Percentiles rank a stretch among this genome's conserved stretches.
phyloP scores from a whole-genome alignment of 345 rosid species.

The Turnera subulata region DNA sequence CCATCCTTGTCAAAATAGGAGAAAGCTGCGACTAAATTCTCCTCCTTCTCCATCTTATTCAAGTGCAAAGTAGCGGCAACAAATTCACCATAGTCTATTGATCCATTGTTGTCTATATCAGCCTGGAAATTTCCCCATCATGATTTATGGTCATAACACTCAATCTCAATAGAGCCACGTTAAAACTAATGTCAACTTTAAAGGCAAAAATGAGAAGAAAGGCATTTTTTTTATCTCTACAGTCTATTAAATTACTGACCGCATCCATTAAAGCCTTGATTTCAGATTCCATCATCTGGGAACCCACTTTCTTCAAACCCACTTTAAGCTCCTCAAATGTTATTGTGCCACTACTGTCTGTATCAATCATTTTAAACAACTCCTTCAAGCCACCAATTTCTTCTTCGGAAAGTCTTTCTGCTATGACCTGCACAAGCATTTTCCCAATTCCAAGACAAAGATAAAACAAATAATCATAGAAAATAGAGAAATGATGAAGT shows the following conservation, averaged over 20 bases:
- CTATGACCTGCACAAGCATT: conserved; percentile 63
- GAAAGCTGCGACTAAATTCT: conserved; percentile 81
- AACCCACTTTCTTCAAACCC: conserved; percentile 79
- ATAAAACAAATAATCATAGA: not conserved
- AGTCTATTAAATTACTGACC: conserved; percentile 33
- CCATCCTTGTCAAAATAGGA: conserved; percentile 88
- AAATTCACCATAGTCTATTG: conserved; percentile 89
- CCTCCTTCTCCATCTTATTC: conserved; percentile 89
- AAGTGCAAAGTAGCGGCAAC: conserved; percentile 92
- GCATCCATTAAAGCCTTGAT: conserved; percentile 92
- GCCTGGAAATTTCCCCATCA: conserved; percentile 48
- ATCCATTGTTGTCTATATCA: conserved; percentile 85
- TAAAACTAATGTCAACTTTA: too few species aligned
- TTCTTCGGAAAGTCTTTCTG: conserved; percentile 97
- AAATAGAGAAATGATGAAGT: too few species aligned
- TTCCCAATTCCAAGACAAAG: not conserved
- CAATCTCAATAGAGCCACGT: not conserved
- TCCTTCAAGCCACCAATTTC: conserved; percentile 95
- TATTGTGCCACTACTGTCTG: conserved; percentile 88
- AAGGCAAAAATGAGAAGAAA: not conserved
- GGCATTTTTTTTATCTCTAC: not conserved
- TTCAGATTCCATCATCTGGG: conserved; percentile 85
- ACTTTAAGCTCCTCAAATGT: conserved; percentile 87
- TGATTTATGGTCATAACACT: conserved; percentile 4
- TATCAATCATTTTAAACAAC: conserved; percentile 89